Conservation (phyloP, 306 rosid species). For the Echinosophora koreensis region DNA sequence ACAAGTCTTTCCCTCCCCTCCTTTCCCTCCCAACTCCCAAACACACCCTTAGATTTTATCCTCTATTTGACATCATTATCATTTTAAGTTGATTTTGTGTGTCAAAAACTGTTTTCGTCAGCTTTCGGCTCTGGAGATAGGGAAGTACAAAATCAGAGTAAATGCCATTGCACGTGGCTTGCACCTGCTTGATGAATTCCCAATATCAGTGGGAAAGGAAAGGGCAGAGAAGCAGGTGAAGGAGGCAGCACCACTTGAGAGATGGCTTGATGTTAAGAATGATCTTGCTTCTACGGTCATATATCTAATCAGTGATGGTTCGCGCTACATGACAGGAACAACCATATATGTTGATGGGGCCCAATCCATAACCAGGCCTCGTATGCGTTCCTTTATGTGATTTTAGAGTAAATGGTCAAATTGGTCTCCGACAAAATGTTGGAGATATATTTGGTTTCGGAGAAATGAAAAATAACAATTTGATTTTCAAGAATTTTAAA, state of each 20-base stretch:
- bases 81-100: slow-evolving; percentile 21
- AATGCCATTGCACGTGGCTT: slow-evolving; percentile 79
- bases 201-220: slow-evolving; percentile 65
- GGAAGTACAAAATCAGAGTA: slow-evolving; percentile 55
- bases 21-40: too few species aligned
- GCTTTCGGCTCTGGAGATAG: slow-evolving; percentile 60
- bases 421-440: too few species aligned
- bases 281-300: slow-evolving; percentile 77
- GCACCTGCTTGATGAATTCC: slow-evolving; percentile 77
- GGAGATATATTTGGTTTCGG: too few species aligned
- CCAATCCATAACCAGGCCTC: slow-evolving; percentile 81
- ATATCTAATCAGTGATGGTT: slow-evolving; percentile 80
- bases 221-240: slow-evolving; percentile 56
- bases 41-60: not conserved
- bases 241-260: slow-evolving; percentile 54
- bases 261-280: slow-evolving; percentile 82
- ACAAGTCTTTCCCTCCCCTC: too few species aligned
- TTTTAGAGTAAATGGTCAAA: too few species aligned
- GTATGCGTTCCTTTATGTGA: slow-evolving; percentile 91
- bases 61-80: slow-evolving; percentile 19
- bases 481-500: too few species aligned
- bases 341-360: slow-evolving; percentile 92
- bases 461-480: too few species aligned
- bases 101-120: slow-evolving; percentile 23
- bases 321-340: slow-evolving; percentile 92